These are phyloP conservation scores for Eucalyptus cloeziana DNA, from an alignment of 345 rosid species.

Conservation along the genomic window DNA sequence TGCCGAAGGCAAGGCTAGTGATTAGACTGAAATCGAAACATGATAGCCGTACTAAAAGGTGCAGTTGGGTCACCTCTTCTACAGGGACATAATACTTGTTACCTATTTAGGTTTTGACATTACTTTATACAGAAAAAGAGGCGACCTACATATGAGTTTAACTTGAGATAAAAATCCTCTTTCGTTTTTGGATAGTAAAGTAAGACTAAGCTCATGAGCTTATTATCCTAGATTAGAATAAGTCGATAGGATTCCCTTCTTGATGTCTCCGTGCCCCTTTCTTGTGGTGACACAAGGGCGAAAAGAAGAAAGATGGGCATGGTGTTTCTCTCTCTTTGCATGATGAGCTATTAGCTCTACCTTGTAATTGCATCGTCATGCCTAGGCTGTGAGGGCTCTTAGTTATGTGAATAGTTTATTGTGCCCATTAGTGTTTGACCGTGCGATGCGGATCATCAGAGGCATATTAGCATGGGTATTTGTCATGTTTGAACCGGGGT, in stretches of 20 bases:
- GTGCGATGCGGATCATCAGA: not conserved
- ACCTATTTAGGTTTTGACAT: not conserved
- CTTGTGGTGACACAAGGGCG: not conserved
- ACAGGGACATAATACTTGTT: not conserved
- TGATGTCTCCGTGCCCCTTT: not conserved
- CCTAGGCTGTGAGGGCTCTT: not conserved
- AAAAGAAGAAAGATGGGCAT: not conserved
- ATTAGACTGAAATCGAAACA: not conserved
- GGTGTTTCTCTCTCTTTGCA: not conserved
- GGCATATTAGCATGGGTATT: not conserved
- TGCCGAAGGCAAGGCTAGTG: not conserved
- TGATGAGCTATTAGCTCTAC: not conserved
- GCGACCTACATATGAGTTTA: not conserved
- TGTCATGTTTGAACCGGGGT: not conserved
- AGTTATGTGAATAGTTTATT: too few species aligned
- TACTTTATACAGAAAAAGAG: not conserved
- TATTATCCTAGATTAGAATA: not conserved
- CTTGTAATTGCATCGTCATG: not conserved
- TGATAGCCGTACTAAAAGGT: not conserved
- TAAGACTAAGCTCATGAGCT: not conserved
- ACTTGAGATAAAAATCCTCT: not conserved
- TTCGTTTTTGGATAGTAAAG: not conserved
- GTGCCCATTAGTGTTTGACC: not conserved
- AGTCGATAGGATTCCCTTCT: not conserved
- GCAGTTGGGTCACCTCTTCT: fast-evolving